Conservation (phyloP, 345 rosid genomes). For the Linum tenue region DNA sequence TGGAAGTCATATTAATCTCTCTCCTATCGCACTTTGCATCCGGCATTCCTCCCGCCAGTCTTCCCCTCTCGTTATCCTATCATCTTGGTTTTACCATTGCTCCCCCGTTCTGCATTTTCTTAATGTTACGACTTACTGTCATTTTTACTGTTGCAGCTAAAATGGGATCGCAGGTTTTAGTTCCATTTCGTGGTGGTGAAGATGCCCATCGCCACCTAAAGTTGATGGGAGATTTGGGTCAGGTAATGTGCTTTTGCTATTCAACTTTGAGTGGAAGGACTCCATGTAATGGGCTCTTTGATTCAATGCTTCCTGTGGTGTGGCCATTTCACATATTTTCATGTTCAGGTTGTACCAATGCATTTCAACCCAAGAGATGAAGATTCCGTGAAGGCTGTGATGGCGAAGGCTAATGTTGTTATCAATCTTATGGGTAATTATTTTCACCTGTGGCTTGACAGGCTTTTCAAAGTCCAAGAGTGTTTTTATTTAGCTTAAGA, state of each 20-base stretch:
- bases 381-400: constrained; percentile 82
- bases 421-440: constrained; percentile 82
- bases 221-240: constrained; percentile 99
- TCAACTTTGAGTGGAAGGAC: background rate
- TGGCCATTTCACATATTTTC: background rate
- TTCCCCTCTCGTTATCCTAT: no score
- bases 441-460: constrained; percentile 1
- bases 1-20: background rate
- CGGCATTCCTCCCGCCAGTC: background rate
- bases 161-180: constrained; percentile 93
- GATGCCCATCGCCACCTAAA: constrained; percentile 87
- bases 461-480: background rate
- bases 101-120: no score
- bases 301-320: background rate
- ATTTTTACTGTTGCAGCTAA: constrained; percentile 44
- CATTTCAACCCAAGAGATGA: constrained; percentile 85
- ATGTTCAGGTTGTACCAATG: constrained; percentile 83
- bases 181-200: constrained; percentile 96
- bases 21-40: background rate
- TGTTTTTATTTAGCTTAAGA: background rate
- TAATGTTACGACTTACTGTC: background rate
- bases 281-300: background rate
- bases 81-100: no score
- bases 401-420: constrained; percentile 98
- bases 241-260: constrained; percentile 33